A percentile compares a stretch with the other conserved stretches of the same genome.
Evolutionary conservation across 2,329 filamentous ascomycete genomes (phyloP).

Genomic region (Tolypocladium endophyticum): DNA sequence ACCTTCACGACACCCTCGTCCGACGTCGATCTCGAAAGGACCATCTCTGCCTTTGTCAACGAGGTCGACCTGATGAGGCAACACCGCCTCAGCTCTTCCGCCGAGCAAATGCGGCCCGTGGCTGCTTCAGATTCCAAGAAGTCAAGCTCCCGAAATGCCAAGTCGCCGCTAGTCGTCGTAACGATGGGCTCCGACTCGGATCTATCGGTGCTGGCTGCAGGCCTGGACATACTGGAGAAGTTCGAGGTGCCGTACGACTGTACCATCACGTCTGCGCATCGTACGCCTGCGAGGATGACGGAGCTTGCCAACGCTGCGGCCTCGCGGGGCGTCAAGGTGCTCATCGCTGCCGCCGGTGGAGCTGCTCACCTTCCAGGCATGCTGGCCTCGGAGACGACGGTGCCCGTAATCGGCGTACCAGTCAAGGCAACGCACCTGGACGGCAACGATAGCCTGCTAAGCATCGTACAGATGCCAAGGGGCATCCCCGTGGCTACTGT

Average conservation of each 20-base stretch:
- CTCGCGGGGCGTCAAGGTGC: slow-evolving; percentile 56
- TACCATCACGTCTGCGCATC: slow-evolving; percentile 71
- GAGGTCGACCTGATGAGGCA: slow-evolving; percentile 48
- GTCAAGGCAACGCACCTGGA: slow-evolving; percentile 65
- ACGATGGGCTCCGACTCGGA: slow-evolving; percentile 82
- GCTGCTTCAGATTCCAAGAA: slow-evolving; percentile 8
- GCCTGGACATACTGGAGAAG: slow-evolving; percentile 54
- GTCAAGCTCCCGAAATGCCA: slow-evolving; percentile 9
- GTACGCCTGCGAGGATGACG: slow-evolving; percentile 62
- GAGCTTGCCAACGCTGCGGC: slow-evolving; percentile 54
- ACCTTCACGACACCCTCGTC: slow-evolving; percentile 66
- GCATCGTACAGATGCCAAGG: slow-evolving; percentile 69
- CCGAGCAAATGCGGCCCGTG: slow-evolving; percentile 24
- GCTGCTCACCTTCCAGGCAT: slow-evolving; percentile 68
- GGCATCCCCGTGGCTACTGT: slow-evolving; percentile 67
- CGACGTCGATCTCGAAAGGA: slow-evolving; percentile 46
- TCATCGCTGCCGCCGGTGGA: slow-evolving; percentile 68
- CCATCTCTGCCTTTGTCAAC: slow-evolving; percentile 58
- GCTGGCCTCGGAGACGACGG: slow-evolving; percentile 57
- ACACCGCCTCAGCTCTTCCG: slow-evolving; percentile 36
- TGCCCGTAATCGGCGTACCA: slow-evolving; percentile 70
- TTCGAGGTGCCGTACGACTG: slow-evolving; percentile 63
- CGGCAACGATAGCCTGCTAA: slow-evolving; percentile 59
- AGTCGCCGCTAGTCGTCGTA: slow-evolving; percentile 55
- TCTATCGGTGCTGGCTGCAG: slow-evolving; percentile 55